Percentiles rank a stretch among this genome's conserved stretches.
These are phyloP conservation scores for Ophiostoma ulmi DNA, from an alignment of 2,329 filamentous ascomycete species.

Conservation along the genomic window DNA sequence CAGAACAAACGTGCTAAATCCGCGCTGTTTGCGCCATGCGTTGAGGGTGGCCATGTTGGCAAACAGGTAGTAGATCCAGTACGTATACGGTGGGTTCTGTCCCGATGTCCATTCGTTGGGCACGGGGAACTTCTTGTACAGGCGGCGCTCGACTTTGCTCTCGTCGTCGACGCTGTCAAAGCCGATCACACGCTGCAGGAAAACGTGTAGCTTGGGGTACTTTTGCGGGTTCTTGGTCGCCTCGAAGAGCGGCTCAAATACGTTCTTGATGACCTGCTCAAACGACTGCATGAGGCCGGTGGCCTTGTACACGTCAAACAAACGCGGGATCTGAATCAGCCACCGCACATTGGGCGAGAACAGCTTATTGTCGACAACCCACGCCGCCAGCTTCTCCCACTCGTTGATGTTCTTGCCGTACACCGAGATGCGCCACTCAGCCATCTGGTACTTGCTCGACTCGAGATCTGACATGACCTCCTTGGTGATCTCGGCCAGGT, in stretches of 20 bases:
- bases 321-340: slow-evolving; percentile 89
- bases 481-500: slow-evolving; percentile 94
- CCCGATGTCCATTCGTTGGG: slow-evolving; percentile 84
- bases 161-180: slow-evolving; percentile 98
- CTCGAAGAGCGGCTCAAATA: slow-evolving; percentile 92
- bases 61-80: slow-evolving; percentile 98
- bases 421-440: slow-evolving; percentile 97
- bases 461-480: slow-evolving; percentile 96
- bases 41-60: slow-evolving; percentile 92
- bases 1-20: slow-evolving; percentile 92
- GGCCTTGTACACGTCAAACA: slow-evolving; percentile 94
- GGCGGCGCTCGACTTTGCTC: slow-evolving; percentile 87
- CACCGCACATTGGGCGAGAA: slow-evolving; percentile 97
- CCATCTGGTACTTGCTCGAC: slow-evolving; percentile 99
- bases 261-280: slow-evolving; percentile 82
- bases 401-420: slow-evolving; percentile 89
- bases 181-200: slow-evolving; percentile 89
- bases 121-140: slow-evolving; percentile 94
- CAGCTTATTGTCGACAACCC: slow-evolving; percentile 97
- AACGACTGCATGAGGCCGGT: slow-evolving; percentile 82
- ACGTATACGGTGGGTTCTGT: slow-evolving; percentile 96
- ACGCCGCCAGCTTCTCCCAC: slow-evolving; percentile 95
- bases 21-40: slow-evolving; percentile 79
- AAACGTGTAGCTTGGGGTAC: slow-evolving; percentile 90
- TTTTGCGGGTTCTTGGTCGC: slow-evolving; percentile 80